Conservation (phyloP, 805 yeast species). For the Ogataea zsoltii region DNA sequence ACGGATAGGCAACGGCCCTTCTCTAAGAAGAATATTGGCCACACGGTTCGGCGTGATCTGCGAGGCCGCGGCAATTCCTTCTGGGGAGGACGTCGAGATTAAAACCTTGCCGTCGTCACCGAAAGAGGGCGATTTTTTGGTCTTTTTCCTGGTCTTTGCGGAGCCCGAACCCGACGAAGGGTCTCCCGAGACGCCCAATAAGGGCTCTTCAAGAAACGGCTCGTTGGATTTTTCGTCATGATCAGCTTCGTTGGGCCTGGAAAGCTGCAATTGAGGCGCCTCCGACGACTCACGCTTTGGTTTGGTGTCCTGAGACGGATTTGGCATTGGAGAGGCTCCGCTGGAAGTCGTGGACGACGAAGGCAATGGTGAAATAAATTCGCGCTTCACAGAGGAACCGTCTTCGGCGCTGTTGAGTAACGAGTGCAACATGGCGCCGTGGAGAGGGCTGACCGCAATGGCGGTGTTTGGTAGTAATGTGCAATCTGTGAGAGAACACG, state of each 20-base stretch:
- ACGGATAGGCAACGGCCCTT: constrained; percentile 90
- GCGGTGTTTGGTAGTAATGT: constrained; percentile 5
- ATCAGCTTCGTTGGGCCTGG: not conserved
- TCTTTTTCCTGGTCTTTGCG: constrained; percentile 17
- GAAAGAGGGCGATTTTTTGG: constrained; percentile 16
- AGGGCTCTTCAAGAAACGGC: not conserved
- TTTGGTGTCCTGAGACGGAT: too few species aligned
- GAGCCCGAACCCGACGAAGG: not conserved
- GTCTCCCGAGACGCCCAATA: not conserved
- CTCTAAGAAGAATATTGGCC: constrained; percentile 63
- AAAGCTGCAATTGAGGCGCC: too few species aligned
- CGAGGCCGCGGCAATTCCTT: constrained; percentile 84
- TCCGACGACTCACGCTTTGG: too few species aligned
- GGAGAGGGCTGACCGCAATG: constrained; percentile 2
- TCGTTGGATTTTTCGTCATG: constrained; percentile 5
- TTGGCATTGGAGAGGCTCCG: too few species aligned
- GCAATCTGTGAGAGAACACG: constrained; percentile 12
- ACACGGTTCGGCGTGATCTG: constrained; percentile 79
- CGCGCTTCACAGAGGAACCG: constrained; percentile 17
- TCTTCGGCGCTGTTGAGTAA: constrained; percentile 17
- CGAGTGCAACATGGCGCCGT: constrained; percentile 18
- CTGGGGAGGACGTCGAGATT: constrained; percentile 79
- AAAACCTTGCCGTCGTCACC: constrained; percentile 30
- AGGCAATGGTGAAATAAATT: constrained; percentile 15
- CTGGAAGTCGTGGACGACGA: constrained; percentile 9